A percentile compares a stretch with the other conserved stretches of the same genome.
Conservation (phyloP, 2,329 filamentous ascomycete species). For the Thyridium curvatum region DNA sequence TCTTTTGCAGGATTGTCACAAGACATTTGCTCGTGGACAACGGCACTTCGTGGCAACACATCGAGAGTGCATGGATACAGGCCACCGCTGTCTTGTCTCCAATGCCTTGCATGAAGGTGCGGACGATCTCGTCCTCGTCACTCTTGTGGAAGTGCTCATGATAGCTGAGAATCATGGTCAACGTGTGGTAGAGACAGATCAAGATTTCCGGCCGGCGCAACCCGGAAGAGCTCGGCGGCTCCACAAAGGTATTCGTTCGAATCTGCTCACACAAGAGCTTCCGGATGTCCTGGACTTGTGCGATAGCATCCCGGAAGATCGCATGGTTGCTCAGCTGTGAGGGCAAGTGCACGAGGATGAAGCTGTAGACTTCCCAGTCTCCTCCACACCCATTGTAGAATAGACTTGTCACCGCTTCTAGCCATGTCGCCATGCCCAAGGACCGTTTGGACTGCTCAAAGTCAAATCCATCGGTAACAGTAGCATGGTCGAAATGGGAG, state of each 20-base stretch:
- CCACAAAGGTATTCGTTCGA: slow-evolving; percentile 67
- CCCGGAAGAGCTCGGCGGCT: slow-evolving; percentile 72
- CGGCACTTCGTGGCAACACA: slow-evolving; percentile 93
- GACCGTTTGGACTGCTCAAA: slow-evolving; percentile 16
- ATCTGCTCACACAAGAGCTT: slow-evolving; percentile 78
- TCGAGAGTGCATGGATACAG: slow-evolving; percentile 89
- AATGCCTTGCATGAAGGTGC: slow-evolving; percentile 80
- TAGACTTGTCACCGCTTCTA: slow-evolving; percentile 71
- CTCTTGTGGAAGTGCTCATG: slow-evolving; percentile 76
- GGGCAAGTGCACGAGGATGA: slow-evolving; percentile 77
- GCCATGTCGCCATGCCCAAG: slow-evolving; percentile 61
- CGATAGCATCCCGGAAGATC: slow-evolving; percentile 68
- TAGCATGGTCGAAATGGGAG: slow-evolving; percentile 23
- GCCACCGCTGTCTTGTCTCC: slow-evolving; percentile 83
- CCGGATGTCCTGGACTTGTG: slow-evolving; percentile 70
- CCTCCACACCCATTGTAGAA: slow-evolving; percentile 55
- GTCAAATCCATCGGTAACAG: no score
- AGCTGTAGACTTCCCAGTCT: slow-evolving; percentile 92
- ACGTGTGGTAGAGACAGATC: slow-evolving; percentile 77
- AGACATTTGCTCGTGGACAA: slow-evolving; percentile 80
- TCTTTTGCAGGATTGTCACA: slow-evolving; percentile 81
- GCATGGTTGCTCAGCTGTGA: slow-evolving; percentile 87
- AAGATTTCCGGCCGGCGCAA: slow-evolving; percentile 84
- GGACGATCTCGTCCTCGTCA: slow-evolving; percentile 85
- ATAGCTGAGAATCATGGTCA: slow-evolving; percentile 87